These are phyloP conservation scores for Castanea crenata DNA, from an alignment of 306 rosid species.

Conservation along the genomic window DNA sequence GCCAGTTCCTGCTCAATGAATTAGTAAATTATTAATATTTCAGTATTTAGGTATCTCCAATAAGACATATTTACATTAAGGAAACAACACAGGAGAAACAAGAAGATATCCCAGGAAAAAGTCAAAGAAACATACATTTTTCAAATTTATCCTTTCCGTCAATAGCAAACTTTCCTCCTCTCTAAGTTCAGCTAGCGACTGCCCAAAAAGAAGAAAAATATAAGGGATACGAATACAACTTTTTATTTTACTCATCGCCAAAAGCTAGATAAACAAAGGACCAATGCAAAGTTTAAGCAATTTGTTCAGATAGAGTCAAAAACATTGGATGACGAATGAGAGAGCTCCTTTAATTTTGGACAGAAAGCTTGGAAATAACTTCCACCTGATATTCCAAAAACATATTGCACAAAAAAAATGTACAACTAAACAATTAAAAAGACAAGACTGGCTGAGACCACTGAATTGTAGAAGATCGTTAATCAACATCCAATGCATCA, in stretches of 20 bases:
- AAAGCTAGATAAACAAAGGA: neutral
- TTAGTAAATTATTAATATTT: neutral
- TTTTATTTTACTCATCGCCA: neutral
- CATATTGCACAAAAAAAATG: neutral
- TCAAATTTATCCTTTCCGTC: slow-evolving; percentile 66
- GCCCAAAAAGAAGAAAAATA: slow-evolving; percentile 26
- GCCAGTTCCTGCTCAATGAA: slow-evolving; percentile 60
- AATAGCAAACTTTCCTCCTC: slow-evolving; percentile 74
- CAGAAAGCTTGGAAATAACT: neutral
- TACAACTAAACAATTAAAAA: neutral
- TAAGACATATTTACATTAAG: neutral
- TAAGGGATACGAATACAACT: neutral
- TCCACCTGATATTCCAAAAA: neutral
- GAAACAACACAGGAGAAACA: neutral
- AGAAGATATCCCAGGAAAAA: neutral
- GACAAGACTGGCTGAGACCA: neutral
- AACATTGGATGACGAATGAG: neutral
- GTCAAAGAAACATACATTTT: slow-evolving; percentile 43
- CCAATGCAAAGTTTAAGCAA: neutral
- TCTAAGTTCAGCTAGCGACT: slow-evolving; percentile 78
- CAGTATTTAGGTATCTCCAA: slow-evolving; percentile 7
- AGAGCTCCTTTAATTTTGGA: neutral
- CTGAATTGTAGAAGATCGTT: neutral
- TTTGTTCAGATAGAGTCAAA: too few relatives aligned
- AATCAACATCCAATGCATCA: neutral